Base-by-base conservation (phyloP, 1,284 basidiomycete species). In the Rhodotorula sp. region DNA sequence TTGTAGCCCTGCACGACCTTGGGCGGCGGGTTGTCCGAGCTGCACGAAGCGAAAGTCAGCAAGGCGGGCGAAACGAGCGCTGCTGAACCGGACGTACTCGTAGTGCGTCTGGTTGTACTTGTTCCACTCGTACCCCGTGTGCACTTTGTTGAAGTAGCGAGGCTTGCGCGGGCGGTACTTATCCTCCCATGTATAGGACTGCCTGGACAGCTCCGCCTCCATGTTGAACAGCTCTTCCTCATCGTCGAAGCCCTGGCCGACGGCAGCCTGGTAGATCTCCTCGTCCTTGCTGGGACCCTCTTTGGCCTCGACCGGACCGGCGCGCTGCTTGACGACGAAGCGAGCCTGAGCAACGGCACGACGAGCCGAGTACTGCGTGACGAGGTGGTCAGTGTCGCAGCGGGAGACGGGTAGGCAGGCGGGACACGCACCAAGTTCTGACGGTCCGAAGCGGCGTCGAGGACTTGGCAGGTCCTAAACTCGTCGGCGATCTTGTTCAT, bases 121-220 rank as follows among this genome's bases (percentile, higher is more conserved):
- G 84, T 96, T 99, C 96, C 96, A 99, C 80, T 99, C 96, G 80
- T 95, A 99, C n/a, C 96, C 96, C n/a, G 96, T 99, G 78, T 98
- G 94, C 46, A 99, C 95, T 69, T 95, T 89, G 80, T 99, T 99
- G 83, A 99, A 98, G 84, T 97, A 99, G 73, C 95, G 86, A 50
- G 96, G 96, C 80, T 99, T 99, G 57, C 96, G 86, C n/a, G 96
- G 94, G 40, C 96, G 86, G 78, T 96, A 99, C 81, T 97, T 95
- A 84, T 99, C 96, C 82, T 95, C 92, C 95, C 95, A 99, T 76
- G 92, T 91, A 81, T 99, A 98, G 5, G 88, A 87, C 55, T 50
- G 89, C 87, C 89, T 86, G n/a, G 83, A 81, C 68, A 94, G 88
- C 70, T 89, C 88, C 79, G 92, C 92, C 79, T 94, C 93, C 52